Evolutionary conservation across 345 rosid species (phyloP), one percentile per base, ranked within the genome.

Genomic region (Odontarrhena argentea): DNA sequence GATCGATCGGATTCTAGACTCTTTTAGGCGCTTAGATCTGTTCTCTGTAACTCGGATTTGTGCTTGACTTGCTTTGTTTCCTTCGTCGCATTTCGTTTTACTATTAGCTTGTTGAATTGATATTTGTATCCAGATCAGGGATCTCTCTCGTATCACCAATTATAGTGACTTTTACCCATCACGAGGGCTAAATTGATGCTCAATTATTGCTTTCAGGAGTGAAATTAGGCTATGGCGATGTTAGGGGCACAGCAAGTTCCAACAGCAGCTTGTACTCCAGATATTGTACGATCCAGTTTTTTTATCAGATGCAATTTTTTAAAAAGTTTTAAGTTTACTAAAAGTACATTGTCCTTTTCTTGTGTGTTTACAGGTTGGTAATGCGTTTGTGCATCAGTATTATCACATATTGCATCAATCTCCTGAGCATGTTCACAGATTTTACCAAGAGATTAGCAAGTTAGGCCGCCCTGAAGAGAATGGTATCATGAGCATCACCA

Each of bases 361-460:
- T 43, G n/a, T 22, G 47, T 44, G 6, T 63, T 37, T 44, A 74
- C 73, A 94, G 99, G 96, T 95, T 42, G 96, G 93, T 18, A 87
- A 87, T 79, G 96, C 97, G 2, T 95, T 95, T 77, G 99, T 89
- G 58, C 96, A 86, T 67, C 99, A 91, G 57, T 95, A 95, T 75
- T 95, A 91, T 85, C 86, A 71, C 52, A 89, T 95, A 48, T 60
- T 88, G 79, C 93, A 86, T 69, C 93, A 95, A 51, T 91, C 99
- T 0, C 97, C 99, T 1, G 85, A 83, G 75, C 87, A 78, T 62
- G 99, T 91, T 61, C 93, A 91, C 69, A 81, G 86, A 13, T 95
- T 95, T 84, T 95, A 95, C 78, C 99, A 95, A 70, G 97, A 91
- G 71, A 51, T 52, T 30, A 95, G 97, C 67, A 91, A 86, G 86